Evolutionary conservation across 1,284 basidiomycete genomes (phyloP).

Genomic region (Malassezia yamatoensis): DNA sequence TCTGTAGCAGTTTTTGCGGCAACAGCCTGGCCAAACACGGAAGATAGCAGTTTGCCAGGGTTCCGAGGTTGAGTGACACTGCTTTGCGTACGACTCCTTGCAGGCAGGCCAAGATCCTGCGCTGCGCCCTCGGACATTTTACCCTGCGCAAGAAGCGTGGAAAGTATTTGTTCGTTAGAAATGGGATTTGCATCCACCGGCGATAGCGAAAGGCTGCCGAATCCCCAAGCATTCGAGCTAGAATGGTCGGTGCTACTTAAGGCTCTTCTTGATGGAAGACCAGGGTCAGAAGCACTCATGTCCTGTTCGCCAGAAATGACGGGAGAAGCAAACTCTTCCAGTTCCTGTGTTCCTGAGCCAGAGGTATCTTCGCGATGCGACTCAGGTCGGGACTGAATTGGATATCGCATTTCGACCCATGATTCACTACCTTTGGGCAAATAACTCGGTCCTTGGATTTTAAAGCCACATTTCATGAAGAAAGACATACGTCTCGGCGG

Average conservation of each 20-base stretch:
- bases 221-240: neutral
- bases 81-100: neutral
- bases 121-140: conserved; percentile 7
- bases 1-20: conserved; percentile 43
- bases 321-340: neutral
- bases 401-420: conserved; percentile 40
- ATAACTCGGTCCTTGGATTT: conserved; percentile 34
- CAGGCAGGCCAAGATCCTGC: conserved; percentile 8
- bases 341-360: neutral
- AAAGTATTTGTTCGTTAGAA: conserved; percentile 1
- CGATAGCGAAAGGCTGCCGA: neutral
- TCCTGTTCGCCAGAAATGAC: neutral
- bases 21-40: conserved; percentile 40
- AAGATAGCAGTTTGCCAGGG: conserved; percentile 21
- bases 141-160: conserved; percentile 4
- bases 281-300: neutral
- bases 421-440: conserved; percentile 26
- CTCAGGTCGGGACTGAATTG: neutral
- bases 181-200: neutral
- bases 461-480: conserved; percentile 36
- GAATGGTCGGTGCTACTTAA: neutral
- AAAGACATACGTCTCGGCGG: conserved; percentile 35
- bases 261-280: neutral
- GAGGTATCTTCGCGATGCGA: neutral
- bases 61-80: conserved; percentile 9